phyloP scores from a whole-genome alignment of 306 rosid species.

The Sicyos baderoa region DNA sequence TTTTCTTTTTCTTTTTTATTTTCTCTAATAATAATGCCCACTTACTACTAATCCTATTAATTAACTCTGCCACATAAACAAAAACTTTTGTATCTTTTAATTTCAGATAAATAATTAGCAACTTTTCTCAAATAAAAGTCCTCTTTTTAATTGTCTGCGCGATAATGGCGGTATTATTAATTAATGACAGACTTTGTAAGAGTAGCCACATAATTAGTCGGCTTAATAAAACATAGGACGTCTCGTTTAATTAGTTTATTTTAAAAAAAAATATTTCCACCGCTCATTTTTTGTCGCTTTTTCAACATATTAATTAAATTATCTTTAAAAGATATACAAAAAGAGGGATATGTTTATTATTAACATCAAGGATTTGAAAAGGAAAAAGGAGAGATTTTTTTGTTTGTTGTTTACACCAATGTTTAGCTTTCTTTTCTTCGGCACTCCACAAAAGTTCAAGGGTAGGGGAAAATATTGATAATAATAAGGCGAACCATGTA shows the following conservation, averaged over 20 bases:
- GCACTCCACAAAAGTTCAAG: slow-evolving; percentile 1
- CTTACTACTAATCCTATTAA: neutral
- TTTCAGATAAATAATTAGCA: neutral
- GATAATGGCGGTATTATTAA: neutral
- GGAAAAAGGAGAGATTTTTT: neutral
- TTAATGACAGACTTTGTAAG: neutral
- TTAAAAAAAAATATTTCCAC: neutral
- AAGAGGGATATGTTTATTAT: neutral
- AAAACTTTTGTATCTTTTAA: neutral
- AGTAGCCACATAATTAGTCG: slow-evolving; percentile 1
- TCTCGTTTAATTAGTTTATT: neutral
- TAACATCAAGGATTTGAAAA: neutral
- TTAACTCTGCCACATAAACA: neutral
- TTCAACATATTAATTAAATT: neutral
- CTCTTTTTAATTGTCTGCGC: neutral
- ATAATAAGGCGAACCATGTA: no score
- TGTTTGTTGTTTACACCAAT: neutral
- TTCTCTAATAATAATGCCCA: neutral
- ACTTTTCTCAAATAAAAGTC: neutral
- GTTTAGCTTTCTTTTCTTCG: neutral
- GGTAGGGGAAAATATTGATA: neutral
- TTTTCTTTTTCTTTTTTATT: neutral
- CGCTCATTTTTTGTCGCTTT: neutral
- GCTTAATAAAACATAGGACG: slow-evolving; percentile 8
- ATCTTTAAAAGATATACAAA: neutral